Percentiles rank a stretch among this genome's conserved stretches.
phyloP scores from a whole-genome alignment of 805 yeast genomes.

The Yamadazyma akitaensis region DNA sequence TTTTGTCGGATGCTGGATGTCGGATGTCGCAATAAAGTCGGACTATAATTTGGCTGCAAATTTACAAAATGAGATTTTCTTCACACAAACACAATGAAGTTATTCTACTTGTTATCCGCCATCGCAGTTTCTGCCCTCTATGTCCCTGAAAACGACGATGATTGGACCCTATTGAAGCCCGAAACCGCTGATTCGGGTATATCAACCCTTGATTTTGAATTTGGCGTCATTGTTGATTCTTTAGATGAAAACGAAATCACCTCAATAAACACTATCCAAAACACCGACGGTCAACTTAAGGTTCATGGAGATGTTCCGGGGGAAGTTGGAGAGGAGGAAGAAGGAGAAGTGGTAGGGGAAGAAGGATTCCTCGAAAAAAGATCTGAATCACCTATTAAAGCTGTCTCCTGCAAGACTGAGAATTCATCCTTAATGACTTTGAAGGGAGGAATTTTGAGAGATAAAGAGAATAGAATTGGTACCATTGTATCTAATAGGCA shows the following conservation, averaged over 20 bases:
- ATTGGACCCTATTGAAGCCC: slow-evolving; percentile 35
- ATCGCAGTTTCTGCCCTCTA: slow-evolving; percentile 7
- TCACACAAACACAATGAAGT: not conserved
- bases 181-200: slow-evolving; percentile 17
- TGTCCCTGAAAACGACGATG: slow-evolving; percentile 30
- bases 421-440: slow-evolving; percentile 28
- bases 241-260: slow-evolving; percentile 16
- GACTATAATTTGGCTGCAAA: slow-evolving; percentile 7
- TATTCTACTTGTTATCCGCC: not conserved
- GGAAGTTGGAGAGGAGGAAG: slow-evolving; percentile 19
- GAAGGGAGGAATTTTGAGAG: slow-evolving; percentile 28
- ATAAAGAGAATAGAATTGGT: slow-evolving; percentile 32
- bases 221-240: slow-evolving; percentile 33
- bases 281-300: slow-evolving; percentile 14
- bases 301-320: slow-evolving; percentile 21
- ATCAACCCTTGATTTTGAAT: slow-evolving; percentile 28
- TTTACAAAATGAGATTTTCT: not conserved
- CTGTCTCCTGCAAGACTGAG: slow-evolving; percentile 27
- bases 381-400: slow-evolving; percentile 21
- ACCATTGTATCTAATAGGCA: slow-evolving; percentile 36
- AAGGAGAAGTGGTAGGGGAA: no score
- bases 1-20: not conserved
- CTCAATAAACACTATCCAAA: slow-evolving; percentile 2
- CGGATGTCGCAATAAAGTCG: not conserved
- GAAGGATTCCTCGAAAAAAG: not conserved